Percentiles rank a stretch among this genome's conserved stretches.
Conservation (phyloP, 495 filamentous ascomycete genomes). For the Rhypophila decipiens region DNA sequence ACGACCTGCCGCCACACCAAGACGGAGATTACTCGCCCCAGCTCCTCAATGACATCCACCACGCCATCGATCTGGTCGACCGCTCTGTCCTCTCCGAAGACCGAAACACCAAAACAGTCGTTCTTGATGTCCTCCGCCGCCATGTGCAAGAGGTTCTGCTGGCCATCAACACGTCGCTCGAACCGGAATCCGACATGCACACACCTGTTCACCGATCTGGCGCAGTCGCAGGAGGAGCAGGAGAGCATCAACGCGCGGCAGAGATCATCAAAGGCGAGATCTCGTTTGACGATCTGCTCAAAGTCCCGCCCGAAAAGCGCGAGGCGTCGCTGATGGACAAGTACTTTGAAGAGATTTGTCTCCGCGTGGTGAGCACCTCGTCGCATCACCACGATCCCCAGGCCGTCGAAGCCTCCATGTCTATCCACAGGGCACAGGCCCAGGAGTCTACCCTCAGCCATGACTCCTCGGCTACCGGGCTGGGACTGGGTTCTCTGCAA, state of each 20-base stretch:
- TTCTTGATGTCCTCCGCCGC: constrained; percentile 17
- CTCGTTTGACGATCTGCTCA: constrained; percentile 13
- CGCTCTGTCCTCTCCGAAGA: constrained; percentile 11
- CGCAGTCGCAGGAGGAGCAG: neutral
- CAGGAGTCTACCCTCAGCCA: neutral
- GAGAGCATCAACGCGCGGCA: neutral
- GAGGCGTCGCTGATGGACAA: constrained; percentile 15
- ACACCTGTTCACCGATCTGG: no score
- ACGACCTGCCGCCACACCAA: constrained; percentile 1
- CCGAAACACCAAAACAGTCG: constrained; percentile 11
- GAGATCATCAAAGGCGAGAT: constrained; percentile 3
- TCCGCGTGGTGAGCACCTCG: constrained; percentile 5
- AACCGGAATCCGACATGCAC: no score
- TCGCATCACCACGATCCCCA: constrained; percentile 8
- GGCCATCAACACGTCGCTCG: constrained; percentile 10
- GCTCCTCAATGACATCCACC: constrained; percentile 12
- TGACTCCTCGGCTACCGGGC: constrained; percentile 1
- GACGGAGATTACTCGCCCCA: constrained; percentile 10
- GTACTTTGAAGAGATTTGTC: constrained; percentile 16
- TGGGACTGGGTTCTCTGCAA: neutral
- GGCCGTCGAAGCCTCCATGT: constrained; percentile 8
- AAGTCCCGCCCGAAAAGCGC: constrained; percentile 15
- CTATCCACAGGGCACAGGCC: constrained; percentile 10
- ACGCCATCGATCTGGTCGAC: constrained; percentile 12
- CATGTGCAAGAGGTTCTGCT: constrained; percentile 20